Evolutionary conservation across 192 early-diverging fungal genomes (phyloP), one percentile per base, ranked within the genome.

Genomic region (Podila epigama): DNA sequence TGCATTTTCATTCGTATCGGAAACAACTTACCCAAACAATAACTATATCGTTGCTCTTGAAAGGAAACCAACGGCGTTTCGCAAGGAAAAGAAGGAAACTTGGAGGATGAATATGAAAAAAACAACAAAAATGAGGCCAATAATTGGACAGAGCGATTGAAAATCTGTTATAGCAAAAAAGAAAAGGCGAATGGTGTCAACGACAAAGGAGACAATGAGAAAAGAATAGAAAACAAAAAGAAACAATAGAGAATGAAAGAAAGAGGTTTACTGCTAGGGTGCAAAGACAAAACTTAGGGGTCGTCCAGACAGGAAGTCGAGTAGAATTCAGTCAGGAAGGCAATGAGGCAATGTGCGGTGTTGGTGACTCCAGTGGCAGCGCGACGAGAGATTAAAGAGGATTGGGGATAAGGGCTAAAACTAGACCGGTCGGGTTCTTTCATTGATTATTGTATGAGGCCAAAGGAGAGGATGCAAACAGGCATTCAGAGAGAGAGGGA

Each of bases 231-330:
- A 50, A 16, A 62, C 48, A 51, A 4, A 63, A 51, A 51, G 29
- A 25, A 32, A 32, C 13, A 15, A 59, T 18, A 8, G 50, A n/a
- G 0, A 40, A 20, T 13, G 41, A 51, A n/a, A 39, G 55, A 16
- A 18, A 33, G 55, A 20, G 18, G 32, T 32, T 4, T 54, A n/a
- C 15, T 18, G 16, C n/a, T 28, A 51, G 10, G 42, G 37, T 5
- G 11, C 13, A 40, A 42, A 27, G 40, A 32, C 11, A n/a, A n/a
- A 22, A 15, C 59, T 59, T 63, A 71, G 53, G 69, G 69, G 59
- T 72, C 63, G 63, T 72, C 40, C n/a, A 64, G 62, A 36, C 54
- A 60, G 33, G 63, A 51, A 28, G 36, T 41, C 7, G 70, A 41
- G 51, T 60, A 61, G 40, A 60, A 61, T 16, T 54, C n/a, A 39